Evolutionary conservation across 495 filamentous ascomycete species (phyloP).

Genomic region (Talaromyces adpressus): DNA sequence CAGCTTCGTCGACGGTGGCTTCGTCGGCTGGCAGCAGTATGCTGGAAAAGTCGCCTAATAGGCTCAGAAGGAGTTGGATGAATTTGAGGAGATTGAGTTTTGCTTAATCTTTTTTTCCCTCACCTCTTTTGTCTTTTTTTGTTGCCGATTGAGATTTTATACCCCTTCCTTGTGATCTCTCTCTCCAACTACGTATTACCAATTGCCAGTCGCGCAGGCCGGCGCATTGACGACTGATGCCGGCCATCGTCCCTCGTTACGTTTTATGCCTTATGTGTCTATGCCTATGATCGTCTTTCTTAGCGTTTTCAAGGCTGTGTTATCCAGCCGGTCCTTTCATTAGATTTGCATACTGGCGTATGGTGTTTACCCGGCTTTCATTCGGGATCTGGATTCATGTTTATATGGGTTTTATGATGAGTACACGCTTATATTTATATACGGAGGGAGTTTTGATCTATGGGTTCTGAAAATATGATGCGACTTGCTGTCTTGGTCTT

Average conservation of each 20-base stretch:
- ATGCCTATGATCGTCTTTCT: neutral
- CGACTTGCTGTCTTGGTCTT: neutral
- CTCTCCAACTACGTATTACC: neutral
- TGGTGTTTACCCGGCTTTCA: neutral
- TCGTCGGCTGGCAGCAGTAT: constrained; percentile 20
- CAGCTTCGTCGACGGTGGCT: constrained; percentile 10
- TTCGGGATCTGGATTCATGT: neutral
- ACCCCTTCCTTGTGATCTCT: neutral
- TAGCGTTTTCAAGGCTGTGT: neutral
- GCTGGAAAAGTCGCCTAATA: constrained; percentile 15
- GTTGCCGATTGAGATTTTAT: neutral
- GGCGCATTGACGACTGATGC: neutral
- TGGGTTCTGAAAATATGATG: neutral
- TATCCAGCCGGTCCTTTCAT: neutral
- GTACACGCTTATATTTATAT: neutral
- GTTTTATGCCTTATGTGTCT: neutral
- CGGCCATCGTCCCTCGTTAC: neutral
- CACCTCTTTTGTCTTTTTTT: constrained; percentile 7
- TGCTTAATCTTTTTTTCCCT: constrained; percentile 13
- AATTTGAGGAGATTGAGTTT: constrained; percentile 5
- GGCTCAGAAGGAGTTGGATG: constrained; percentile 10
- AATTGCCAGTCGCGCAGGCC: constrained; percentile 1
- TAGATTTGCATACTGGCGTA: constrained; percentile 1
- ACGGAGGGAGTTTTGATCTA: neutral
- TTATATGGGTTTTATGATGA: neutral